Base-by-base conservation (phyloP, 108 stramenopile species). In the Skeletonema menzelii region DNA sequence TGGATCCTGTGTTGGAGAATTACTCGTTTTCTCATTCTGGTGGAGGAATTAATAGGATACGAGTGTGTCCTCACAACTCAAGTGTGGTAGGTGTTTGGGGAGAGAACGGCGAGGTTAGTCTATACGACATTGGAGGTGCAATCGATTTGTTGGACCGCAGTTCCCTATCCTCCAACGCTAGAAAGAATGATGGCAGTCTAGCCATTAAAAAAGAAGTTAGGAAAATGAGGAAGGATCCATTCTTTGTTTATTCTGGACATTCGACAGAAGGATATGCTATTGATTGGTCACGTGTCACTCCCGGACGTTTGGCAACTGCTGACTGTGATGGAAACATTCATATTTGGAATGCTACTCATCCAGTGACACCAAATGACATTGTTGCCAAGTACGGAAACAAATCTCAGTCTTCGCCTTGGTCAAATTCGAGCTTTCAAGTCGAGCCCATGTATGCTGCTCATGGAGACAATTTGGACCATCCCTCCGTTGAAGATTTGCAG, bases 21-120 rank as follows among this genome's bases (percentile, higher is more conserved):
- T 88, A 80, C 58, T 73, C 73, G n/a, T 65, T 97, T 30, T 78
- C 78, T 17, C 96, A 97, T 70, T 34, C 64, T 32, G 67, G 77
- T 30, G 99, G 98, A 46, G 95, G 95, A n/a, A 93, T 98, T 49
- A 98, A 98, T 82, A 91, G 99, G 72, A 63, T 99, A 5, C 80
- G 97, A 22, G 82, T 81, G 28, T 97, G 97, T 96, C 97, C 98
- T 13, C 97, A 97, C 69, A 76, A 81, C 47, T 44, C 82, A 12
- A 76, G 88, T 56, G 82, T 99, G 65, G 97, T 99, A 20, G 95
- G 97, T n/a, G 90, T 92, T 4, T 96, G 94, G 97, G 82, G 95
- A 62, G 98, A 98, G 44, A 77, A 68, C 6, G 95, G 96, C 7
- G 76, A 69, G 14, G 97, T 98, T 47, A 89, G 96, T 70, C 32